These are phyloP conservation scores for Cladosporium sp. DNA, from an alignment of 2,329 filamentous ascomycete species.

Conservation along the genomic window DNA sequence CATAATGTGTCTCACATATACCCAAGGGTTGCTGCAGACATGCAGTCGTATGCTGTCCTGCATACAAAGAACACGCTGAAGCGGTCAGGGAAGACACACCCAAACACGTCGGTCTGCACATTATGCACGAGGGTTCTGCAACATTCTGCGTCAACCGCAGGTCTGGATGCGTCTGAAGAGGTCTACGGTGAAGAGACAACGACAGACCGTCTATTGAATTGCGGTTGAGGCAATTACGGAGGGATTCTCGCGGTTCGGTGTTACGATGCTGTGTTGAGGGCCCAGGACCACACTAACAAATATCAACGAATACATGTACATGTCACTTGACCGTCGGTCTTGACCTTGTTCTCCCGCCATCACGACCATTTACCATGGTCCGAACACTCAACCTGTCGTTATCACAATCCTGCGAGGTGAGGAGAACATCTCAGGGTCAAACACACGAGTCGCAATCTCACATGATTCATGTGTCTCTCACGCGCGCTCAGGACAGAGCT, in stretches of 20 bases:
- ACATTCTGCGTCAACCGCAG: background rate
- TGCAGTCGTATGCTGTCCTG: background rate
- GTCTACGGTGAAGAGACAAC: slow-evolving; percentile 1
- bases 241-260: background rate
- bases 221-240: background rate
- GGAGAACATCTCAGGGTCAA: background rate
- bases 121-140: background rate
- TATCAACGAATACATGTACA: background rate
- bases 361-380: slow-evolving; percentile 8
- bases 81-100: background rate
- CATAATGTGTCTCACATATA: slow-evolving; percentile 3
- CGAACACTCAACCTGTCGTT: background rate
- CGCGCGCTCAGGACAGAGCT: background rate
- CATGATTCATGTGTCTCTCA: background rate
- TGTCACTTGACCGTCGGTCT: slow-evolving; percentile 2
- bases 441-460: background rate
- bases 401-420: slow-evolving; percentile 3
- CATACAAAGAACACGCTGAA: background rate
- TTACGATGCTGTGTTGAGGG: background rate
- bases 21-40: background rate
- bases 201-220: slow-evolving; percentile 1
- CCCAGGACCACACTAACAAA: background rate
- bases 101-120: background rate
- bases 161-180: slow-evolving; percentile 12
- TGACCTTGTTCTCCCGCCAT: slow-evolving; percentile 2